phyloP scores from a whole-genome alignment of 345 rosid species.

The Hirschfeldia incana region DNA sequence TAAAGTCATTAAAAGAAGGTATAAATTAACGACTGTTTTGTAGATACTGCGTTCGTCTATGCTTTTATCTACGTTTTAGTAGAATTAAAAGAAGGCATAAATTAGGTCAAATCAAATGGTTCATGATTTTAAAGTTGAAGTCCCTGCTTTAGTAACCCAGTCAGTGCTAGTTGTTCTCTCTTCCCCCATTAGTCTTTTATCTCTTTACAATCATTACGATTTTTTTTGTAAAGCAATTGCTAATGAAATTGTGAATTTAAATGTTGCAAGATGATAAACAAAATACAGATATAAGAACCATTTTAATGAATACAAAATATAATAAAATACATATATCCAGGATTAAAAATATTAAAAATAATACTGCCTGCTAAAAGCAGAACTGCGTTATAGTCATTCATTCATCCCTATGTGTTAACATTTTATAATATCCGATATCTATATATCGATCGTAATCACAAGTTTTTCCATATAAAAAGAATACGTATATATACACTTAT shows the following conservation, averaged over 20 bases:
- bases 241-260: background rate
- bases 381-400: background rate
- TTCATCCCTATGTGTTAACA: background rate
- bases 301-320: background rate
- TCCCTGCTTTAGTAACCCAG: background rate
- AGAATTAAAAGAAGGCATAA: background rate
- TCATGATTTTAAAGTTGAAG: conserved; percentile 8
- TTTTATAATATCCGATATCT: background rate
- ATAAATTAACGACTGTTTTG: background rate
- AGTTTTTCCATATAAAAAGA: background rate
- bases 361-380: background rate
- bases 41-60: conserved; percentile 1
- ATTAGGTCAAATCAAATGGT: conserved; percentile 25
- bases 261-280: background rate
- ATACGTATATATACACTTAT: background rate
- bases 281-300: background rate
- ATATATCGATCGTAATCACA: background rate
- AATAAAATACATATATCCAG: background rate
- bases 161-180: background rate
- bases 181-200: background rate
- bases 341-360: background rate
- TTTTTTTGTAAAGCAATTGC: background rate
- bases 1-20: too few species aligned
- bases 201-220: background rate
- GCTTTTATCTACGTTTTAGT: background rate